phyloP scores from a whole-genome alignment of 1,139 yeast species.

The Tardiomyces blankii region DNA sequence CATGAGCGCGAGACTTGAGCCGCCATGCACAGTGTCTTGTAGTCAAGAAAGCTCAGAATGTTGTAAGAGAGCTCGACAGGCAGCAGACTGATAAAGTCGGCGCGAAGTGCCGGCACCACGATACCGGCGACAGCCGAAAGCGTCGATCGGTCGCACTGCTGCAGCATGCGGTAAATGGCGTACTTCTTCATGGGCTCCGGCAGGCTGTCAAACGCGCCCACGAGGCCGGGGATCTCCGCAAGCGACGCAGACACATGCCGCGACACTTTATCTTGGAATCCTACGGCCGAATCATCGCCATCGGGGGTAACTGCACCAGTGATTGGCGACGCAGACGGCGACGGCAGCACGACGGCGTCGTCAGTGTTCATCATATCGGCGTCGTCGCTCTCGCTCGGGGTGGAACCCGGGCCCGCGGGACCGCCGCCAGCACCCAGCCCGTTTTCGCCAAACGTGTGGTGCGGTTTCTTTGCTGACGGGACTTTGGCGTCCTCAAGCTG shows the following conservation, averaged over 20 bases:
- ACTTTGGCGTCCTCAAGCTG: background rate
- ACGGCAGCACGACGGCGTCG: slow-evolving; percentile 12
- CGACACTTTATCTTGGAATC: background rate
- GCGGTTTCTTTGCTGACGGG: background rate
- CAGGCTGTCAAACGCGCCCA: slow-evolving; percentile 23
- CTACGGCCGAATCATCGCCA: background rate
- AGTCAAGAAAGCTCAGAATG: slow-evolving; percentile 58
- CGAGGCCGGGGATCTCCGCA: slow-evolving; percentile 7
- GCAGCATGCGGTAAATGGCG: slow-evolving; percentile 49
- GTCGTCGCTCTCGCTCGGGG: background rate
- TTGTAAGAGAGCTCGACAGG: slow-evolving; percentile 71
- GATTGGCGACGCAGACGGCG: slow-evolving; percentile 21
- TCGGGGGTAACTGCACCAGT: slow-evolving; percentile 7
- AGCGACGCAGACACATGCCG: background rate
- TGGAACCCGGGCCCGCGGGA: background rate
- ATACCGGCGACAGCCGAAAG: slow-evolving; percentile 55
- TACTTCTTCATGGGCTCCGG: slow-evolving; percentile 25
- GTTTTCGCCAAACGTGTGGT: background rate
- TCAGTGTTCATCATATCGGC: slow-evolving; percentile 2
- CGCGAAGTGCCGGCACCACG: slow-evolving; percentile 49
- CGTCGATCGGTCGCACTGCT: slow-evolving; percentile 53
- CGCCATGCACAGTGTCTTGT: slow-evolving; percentile 48
- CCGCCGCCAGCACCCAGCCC: too few species aligned
- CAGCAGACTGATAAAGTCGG: slow-evolving; percentile 59
- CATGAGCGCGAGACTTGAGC: slow-evolving; percentile 61